Percentiles rank a stretch among this genome's conserved stretches.
Conservation (phyloP, 192 early-diverging fungal genomes). For the Phlyctochytrium bullatum region DNA sequence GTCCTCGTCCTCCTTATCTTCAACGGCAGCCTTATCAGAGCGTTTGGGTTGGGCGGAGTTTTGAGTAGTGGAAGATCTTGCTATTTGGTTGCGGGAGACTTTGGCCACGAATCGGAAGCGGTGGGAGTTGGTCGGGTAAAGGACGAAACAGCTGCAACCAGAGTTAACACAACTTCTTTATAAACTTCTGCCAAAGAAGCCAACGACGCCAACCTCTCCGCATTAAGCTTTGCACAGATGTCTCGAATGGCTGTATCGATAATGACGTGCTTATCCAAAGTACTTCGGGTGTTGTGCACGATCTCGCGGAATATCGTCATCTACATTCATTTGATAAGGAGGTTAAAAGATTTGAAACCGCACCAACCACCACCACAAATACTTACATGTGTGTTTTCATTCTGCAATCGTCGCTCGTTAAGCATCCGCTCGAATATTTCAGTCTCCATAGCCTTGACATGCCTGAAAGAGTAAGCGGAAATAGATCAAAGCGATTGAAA, state of each 20-base stretch:
- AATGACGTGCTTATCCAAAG: neutral
- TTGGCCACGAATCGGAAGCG: too few relatives aligned
- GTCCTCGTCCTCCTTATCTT: too few relatives aligned
- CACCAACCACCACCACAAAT: neutral
- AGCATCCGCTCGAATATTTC: neutral
- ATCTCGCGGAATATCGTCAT: neutral
- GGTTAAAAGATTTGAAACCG: too few relatives aligned
- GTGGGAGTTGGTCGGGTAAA: too few relatives aligned
- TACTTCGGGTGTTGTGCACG: neutral
- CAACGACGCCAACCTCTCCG: neutral
- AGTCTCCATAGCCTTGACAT: constrained; percentile 2
- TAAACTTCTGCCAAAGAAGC: too few relatives aligned
- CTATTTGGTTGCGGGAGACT: too few relatives aligned
- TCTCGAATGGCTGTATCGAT: neutral
- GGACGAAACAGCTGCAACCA: too few relatives aligned
- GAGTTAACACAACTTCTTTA: too few relatives aligned
- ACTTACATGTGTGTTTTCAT: neutral
- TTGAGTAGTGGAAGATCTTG: too few relatives aligned
- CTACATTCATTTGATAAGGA: too few relatives aligned
- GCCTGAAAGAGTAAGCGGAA: neutral
- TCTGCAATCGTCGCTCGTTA: neutral
- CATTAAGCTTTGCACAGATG: neutral
- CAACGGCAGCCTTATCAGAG: too few relatives aligned
- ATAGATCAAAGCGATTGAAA: neutral
- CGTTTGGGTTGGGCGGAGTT: too few relatives aligned